phyloP scores from a whole-genome alignment of 305 asterid genomes.

The Plantago coronopus region DNA sequence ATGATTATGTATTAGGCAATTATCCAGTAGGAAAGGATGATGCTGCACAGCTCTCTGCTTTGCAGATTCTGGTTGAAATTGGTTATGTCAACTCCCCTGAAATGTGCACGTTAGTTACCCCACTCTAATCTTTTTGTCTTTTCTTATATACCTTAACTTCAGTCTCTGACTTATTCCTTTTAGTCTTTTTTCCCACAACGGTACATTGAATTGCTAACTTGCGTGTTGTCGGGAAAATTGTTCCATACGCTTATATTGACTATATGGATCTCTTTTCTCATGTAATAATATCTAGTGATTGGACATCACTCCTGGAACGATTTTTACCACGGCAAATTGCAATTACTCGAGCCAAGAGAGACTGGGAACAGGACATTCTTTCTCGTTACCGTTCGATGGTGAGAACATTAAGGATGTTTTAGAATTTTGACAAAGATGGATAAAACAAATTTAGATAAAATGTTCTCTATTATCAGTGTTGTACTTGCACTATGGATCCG shows the following conservation, averaged over 20 bases:
- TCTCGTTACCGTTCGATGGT: conserved; percentile 86
- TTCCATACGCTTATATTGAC: conserved; percentile 17
- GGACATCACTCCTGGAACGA: conserved; percentile 85
- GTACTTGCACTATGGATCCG: too few species aligned
- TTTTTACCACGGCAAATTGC: conserved; percentile 88
- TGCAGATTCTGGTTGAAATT: conserved; percentile 85
- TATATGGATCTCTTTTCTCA: conserved; percentile 15
- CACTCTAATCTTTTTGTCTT: conserved; percentile 17
- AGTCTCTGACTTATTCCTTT: not conserved
- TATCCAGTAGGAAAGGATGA: conserved; percentile 98
- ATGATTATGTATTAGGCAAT: conserved; percentile 84
- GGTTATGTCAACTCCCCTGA: conserved; percentile 79
- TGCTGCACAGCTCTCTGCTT: conserved; percentile 89
- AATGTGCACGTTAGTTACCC: conserved; percentile 79
- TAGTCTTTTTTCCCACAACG: conserved; percentile 13
- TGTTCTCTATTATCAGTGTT: too few species aligned
- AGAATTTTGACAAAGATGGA: too few species aligned
- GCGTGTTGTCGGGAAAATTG: conserved; percentile 20
- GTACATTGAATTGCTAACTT: conserved; percentile 8
- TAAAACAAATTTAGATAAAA: too few species aligned
- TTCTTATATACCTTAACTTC: conserved; percentile 18
- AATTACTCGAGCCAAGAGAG: conserved; percentile 85
- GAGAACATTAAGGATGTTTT: conserved; percentile 24
- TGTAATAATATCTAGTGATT: conserved; percentile 49
- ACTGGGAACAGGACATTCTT: conserved; percentile 85